phyloP scores from a whole-genome alignment of 805 yeast species.

The Metschnikowia reukaufii region DNA sequence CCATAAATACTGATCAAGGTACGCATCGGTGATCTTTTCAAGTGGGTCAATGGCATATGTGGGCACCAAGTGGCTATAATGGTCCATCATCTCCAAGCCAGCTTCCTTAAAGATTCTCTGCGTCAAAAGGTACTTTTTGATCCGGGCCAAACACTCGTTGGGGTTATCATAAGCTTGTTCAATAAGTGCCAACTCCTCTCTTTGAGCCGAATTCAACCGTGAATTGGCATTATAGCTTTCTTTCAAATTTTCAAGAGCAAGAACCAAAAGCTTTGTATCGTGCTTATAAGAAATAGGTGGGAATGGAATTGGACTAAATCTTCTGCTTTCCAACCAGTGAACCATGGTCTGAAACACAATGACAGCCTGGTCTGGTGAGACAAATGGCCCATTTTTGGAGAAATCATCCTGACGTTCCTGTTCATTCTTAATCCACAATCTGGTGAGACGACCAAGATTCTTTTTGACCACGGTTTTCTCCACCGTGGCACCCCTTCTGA shows the following conservation, averaged over 20 bases:
- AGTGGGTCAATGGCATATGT: constrained; percentile 86
- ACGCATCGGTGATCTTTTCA: constrained; percentile 95
- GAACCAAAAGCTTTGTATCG: constrained; percentile 83
- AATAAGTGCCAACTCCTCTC: constrained; percentile 89
- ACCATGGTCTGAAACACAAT: constrained; percentile 84
- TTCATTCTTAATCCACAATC: constrained; percentile 90
- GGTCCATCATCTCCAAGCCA: constrained; percentile 85
- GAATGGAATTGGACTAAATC: constrained; percentile 85
- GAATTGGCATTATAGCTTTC: constrained; percentile 67
- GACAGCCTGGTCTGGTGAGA: constrained; percentile 86
- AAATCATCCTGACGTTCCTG: constrained; percentile 83
- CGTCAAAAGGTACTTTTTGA: constrained; percentile 78
- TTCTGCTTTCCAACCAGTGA: constrained; percentile 83
- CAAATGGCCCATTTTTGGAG: constrained; percentile 83
- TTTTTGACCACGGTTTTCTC: constrained; percentile 94
- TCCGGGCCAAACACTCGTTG: constrained; percentile 82
- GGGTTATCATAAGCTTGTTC: constrained; percentile 98
- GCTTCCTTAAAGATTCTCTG: constrained; percentile 93
- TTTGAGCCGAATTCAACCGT: constrained; percentile 77
- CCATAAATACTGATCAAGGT: constrained; percentile 93
- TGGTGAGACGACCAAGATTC: constrained; percentile 85
- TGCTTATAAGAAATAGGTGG: constrained; percentile 92
- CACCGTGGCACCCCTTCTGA: constrained; percentile 83
- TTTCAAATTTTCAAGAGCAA: constrained; percentile 86
- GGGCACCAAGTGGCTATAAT: constrained; percentile 79